Evolutionary conservation across 106 monocot genomes (phyloP), one percentile per base, ranked within the genome.

Genomic region (Iris macrosiphon): DNA sequence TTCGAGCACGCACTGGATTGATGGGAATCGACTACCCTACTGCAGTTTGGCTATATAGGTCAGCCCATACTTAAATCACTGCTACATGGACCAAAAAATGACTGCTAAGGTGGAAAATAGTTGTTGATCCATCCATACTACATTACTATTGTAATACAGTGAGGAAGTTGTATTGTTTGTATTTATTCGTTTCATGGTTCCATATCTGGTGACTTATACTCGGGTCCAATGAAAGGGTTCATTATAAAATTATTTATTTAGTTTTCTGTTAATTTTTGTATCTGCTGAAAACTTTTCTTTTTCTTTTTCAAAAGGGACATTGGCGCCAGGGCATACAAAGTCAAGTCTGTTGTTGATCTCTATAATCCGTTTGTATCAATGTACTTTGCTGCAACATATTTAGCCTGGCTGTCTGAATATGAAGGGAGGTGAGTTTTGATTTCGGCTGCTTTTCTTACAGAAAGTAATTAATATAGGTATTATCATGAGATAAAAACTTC

Each of bases 11-110:
- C 18, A 91, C 75, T 55, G 98, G 98, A 33, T 72, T 98, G 31
- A 86, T 91, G 82, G 98, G 98, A 28, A 98, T 98, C 21, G 91
- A 98, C 61, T 98, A 80, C 55, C 80, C 90, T 32, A 87, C 83
- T 58, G 98, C 91, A 19, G 29, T 45, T 20, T 91, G 98, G 98
- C 77, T 98, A 40, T 81, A 83, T 67, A 91, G 75, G 98, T 91
- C 23, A 61, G 67, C 65, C 51, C 17, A 31, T 48, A 11, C 28
- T 29, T 29, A 29, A 4, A 28, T 14, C 29, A 29, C 49, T 50
- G 27, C 29, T 4, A 50, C 11, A 1, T 50, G 29, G 49, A 50
- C 28, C 49, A 26, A 29, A 47, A 47, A 23, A 47, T 47, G 46
- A n/a, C n/a, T n/a, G n/a, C n/a, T n/a, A n/a, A n/a, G n/a, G n/a